These are phyloP conservation scores for Raphanus hybrid DNA, from an alignment of 441 rosid species.

Conservation along the genomic window DNA sequence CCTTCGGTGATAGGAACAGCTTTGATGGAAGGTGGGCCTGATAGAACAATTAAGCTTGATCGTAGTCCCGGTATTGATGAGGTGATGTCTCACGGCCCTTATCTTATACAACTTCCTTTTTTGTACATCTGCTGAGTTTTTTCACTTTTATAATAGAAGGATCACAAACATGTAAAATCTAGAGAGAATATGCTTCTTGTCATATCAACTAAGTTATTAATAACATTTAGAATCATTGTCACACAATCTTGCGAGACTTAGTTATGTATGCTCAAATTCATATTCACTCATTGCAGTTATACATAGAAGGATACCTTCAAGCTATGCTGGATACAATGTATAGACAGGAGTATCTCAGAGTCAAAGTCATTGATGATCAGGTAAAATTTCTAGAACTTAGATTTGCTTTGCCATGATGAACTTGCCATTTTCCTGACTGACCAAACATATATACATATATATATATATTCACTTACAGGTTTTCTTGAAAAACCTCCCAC, in stretches of 20 bases:
- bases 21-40: slow-evolving; percentile 91
- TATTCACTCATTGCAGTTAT: slow-evolving; percentile 57
- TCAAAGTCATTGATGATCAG: slow-evolving; percentile 92
- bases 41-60: slow-evolving; percentile 91
- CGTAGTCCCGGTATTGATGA: slow-evolving; percentile 88
- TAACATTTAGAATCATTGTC: slow-evolving; percentile 13
- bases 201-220: slow-evolving; percentile 12
- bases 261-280: slow-evolving; percentile 5
- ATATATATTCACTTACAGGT: slow-evolving; percentile 53
- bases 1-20: slow-evolving; percentile 90
- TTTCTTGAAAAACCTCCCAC: slow-evolving; percentile 86
- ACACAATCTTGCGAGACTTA: slow-evolving; percentile 16
- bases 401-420: slow-evolving; percentile 18
- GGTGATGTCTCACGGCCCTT: slow-evolving; percentile 53
- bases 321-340: slow-evolving; percentile 92
- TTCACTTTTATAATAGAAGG: not conserved
- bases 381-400: slow-evolving; percentile 43
- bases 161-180: not conserved
- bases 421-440: slow-evolving; percentile 7
- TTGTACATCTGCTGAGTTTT: no score
- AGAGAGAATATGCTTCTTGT: not conserved
- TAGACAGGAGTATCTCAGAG: slow-evolving; percentile 94
- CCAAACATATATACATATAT: slow-evolving; percentile 14
- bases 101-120: slow-evolving; percentile 9
- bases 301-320: slow-evolving; percentile 96